These are phyloP conservation scores for Deakozyma indianensis DNA, from an alignment of 805 yeast genomes.

Conservation along the genomic window DNA sequence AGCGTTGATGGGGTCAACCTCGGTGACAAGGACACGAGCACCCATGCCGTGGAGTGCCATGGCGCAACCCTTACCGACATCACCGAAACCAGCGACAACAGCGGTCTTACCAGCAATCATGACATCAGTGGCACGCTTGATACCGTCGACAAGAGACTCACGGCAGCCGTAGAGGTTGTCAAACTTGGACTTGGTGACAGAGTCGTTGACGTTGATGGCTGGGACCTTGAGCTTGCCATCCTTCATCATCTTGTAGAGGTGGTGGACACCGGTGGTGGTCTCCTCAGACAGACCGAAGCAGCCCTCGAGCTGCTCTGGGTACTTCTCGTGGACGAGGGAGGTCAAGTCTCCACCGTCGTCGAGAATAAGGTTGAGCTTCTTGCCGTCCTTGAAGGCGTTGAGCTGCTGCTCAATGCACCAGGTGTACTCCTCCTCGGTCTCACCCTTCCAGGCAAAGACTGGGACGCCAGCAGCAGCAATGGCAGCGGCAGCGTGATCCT, in stretches of 20 bases:
- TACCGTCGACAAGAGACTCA: slow-evolving; percentile 97
- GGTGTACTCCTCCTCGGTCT: slow-evolving; percentile 97
- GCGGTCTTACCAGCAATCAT: slow-evolving; percentile 99
- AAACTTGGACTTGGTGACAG: slow-evolving; percentile 97
- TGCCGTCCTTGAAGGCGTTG: slow-evolving; percentile 90
- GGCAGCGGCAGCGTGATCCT: slow-evolving; percentile 99
- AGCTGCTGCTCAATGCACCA: slow-evolving; percentile 99
- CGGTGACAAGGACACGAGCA: slow-evolving; percentile 95
- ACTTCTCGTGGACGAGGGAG: slow-evolving; percentile 87
- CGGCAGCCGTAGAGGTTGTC: slow-evolving; percentile 99
- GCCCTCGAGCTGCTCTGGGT: slow-evolving; percentile 92
- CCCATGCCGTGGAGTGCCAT: slow-evolving; percentile 98
- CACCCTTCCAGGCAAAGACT: slow-evolving; percentile 99
- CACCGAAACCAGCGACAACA: slow-evolving; percentile 99
- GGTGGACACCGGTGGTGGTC: slow-evolving; percentile 99
- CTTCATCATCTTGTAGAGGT: slow-evolving; percentile 88
- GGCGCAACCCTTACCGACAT: slow-evolving; percentile 99
- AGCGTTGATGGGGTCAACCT: slow-evolving; percentile 97
- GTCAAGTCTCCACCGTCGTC: slow-evolving; percentile 99
- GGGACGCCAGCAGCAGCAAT: slow-evolving; percentile 99
- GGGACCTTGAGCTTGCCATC: slow-evolving; percentile 89
- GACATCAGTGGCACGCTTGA: slow-evolving; percentile 98
- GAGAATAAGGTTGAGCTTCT: slow-evolving; percentile 89
- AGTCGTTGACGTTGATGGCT: slow-evolving; percentile 97
- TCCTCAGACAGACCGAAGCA: slow-evolving; percentile 97